A percentile compares a stretch with the other conserved stretches of the same genome.
Evolutionary conservation across 441 rosid species (phyloP).

Genomic region (Caryocar brasiliense): DNA sequence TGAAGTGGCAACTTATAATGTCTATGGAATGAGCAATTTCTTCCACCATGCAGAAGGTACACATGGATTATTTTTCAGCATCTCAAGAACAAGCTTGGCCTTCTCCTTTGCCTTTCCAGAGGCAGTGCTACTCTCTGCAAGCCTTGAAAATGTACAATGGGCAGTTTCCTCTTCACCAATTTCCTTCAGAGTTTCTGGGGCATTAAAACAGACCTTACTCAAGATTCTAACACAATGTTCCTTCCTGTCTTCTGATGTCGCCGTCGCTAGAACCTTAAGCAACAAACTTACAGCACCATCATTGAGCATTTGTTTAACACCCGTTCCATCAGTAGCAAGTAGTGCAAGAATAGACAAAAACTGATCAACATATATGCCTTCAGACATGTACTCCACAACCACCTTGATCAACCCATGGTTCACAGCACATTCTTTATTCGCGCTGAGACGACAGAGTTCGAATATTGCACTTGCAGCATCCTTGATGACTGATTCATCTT

Average conservation of each 20-base stretch:
- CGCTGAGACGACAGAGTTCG: slow-evolving; percentile 57
- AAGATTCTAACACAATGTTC: slow-evolving; percentile 77
- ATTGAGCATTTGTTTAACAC: slow-evolving; percentile 68
- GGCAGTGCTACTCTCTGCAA: slow-evolving; percentile 62
- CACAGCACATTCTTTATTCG: slow-evolving; percentile 72
- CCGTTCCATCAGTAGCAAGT: slow-evolving; percentile 65
- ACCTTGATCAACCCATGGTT: slow-evolving; percentile 69
- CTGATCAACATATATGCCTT: slow-evolving; percentile 64
- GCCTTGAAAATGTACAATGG: slow-evolving; percentile 56
- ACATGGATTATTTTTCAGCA: too few relatives aligned
- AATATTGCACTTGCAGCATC: slow-evolving; percentile 89
- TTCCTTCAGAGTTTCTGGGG: slow-evolving; percentile 64
- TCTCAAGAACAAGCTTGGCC: slow-evolving; percentile 69
- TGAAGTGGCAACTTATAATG: too few relatives aligned
- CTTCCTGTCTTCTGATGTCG: slow-evolving; percentile 61
- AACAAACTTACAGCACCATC: slow-evolving; percentile 66
- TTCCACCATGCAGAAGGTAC: too few relatives aligned
- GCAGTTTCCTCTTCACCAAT: slow-evolving; percentile 65
- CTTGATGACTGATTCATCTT: slow-evolving; percentile 63
- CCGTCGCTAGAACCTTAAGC: slow-evolving; percentile 56
- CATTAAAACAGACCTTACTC: slow-evolving; percentile 51
- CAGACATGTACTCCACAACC: slow-evolving; percentile 49
- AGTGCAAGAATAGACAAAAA: slow-evolving; percentile 74
- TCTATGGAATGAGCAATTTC: too few relatives aligned
- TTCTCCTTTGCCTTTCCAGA: slow-evolving; percentile 89